These are phyloP conservation scores for Chaetothyriales sp. DNA, from an alignment of 2,329 filamentous ascomycete genomes.

Conservation along the genomic window DNA sequence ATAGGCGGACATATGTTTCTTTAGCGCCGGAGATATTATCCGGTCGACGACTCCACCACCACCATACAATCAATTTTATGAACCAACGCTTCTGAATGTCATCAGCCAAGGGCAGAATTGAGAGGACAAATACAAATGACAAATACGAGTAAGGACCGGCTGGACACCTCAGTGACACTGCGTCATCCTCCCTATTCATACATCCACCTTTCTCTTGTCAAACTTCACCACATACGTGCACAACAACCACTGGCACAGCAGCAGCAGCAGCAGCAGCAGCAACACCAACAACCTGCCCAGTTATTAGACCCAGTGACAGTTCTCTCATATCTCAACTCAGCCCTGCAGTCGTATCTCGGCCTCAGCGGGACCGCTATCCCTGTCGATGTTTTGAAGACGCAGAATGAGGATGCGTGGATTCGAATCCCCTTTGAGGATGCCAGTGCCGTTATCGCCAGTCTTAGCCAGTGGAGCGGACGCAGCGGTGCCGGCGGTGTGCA, in stretches of 20 bases:
- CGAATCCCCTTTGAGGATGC: constrained; percentile 32
- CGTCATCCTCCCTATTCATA: constrained; percentile 20
- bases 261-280: constrained; percentile 4
- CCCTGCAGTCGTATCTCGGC: constrained; percentile 34
- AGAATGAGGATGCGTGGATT: constrained; percentile 25
- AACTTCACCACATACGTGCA: constrained; percentile 4
- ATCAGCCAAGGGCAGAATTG: neutral
- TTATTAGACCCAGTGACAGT: constrained; percentile 31
- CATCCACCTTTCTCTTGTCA: constrained; percentile 17
- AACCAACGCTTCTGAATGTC: neutral
- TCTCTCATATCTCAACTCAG: constrained; percentile 30
- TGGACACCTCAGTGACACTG: constrained; percentile 14
- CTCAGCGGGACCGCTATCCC: constrained; percentile 32
- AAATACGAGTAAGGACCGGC: neutral
- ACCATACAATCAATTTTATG: neutral
- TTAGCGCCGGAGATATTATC: no score
- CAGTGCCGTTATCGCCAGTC: constrained; percentile 26
- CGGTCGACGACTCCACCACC: no score
- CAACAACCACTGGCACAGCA: constrained; percentile 6
- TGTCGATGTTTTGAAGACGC: constrained; percentile 32
- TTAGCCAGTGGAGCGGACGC: constrained; percentile 30
- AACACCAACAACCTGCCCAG: neutral
- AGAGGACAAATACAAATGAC: neutral
- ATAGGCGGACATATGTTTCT: no score
- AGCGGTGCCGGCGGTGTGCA: constrained; percentile 10